A percentile compares a stretch with the other conserved stretches of the same genome.
phyloP scores from a whole-genome alignment of 768 basidiomycete species.

The Tylopilus subfusipes region DNA sequence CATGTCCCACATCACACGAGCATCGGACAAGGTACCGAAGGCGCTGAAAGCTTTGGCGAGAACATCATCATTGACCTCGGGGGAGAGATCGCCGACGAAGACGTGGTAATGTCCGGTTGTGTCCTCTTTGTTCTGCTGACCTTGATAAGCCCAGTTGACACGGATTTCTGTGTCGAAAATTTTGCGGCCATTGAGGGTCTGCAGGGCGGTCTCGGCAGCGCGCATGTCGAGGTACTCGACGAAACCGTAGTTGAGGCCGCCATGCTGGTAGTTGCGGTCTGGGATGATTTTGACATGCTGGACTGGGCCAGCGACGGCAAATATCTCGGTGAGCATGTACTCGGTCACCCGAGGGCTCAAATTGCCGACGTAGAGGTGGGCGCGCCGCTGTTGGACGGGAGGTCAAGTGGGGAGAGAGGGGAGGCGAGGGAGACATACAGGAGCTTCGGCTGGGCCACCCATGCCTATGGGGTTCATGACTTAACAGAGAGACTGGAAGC shows the following conservation, averaged over 20 bases:
- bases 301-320: constrained; percentile 94
- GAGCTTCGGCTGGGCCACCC: constrained; percentile 68
- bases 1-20: constrained; percentile 99
- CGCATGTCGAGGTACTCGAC: constrained; percentile 99
- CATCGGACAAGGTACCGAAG: constrained; percentile 95
- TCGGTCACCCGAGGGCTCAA: constrained; percentile 96
- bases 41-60: constrained; percentile 96
- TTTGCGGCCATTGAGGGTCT: constrained; percentile 97
- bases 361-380: constrained; percentile 99
- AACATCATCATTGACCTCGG: constrained; percentile 97
- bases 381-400: constrained; percentile 59
- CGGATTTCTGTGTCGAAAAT: constrained; percentile 99
- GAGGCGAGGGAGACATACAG: constrained; percentile 45
- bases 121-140: constrained; percentile 97
- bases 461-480: constrained; percentile 75
- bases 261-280: constrained; percentile 98
- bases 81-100: constrained; percentile 99
- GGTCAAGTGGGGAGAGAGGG: background rate
- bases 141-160: constrained; percentile 99
- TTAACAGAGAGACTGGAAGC: constrained; percentile 41
- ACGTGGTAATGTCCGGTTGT: constrained; percentile 97
- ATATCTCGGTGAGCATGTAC: constrained; percentile 98
- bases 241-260: constrained; percentile 98
- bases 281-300: constrained; percentile 99
- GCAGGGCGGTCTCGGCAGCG: constrained; percentile 96